Percentiles rank a stretch among this genome's conserved stretches.
phyloP scores from a whole-genome alignment of 208 protist genomes.

The Trypanosoma boissoni region DNA sequence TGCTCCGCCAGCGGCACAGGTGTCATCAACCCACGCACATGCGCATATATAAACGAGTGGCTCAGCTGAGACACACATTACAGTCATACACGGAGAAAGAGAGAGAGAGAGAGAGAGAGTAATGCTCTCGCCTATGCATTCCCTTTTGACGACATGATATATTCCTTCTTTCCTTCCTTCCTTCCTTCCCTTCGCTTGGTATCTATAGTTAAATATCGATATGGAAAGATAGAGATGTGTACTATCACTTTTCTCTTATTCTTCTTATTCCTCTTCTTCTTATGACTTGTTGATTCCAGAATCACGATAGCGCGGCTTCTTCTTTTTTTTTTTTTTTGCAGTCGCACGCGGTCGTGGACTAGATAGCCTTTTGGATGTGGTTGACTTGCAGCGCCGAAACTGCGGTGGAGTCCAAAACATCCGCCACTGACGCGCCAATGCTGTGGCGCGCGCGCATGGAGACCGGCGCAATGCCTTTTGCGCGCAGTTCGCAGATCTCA shows the following conservation, averaged over 20 bases:
- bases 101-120: background rate
- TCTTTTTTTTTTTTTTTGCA: slow-evolving; percentile 1
- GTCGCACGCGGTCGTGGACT: too few species aligned
- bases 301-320: background rate
- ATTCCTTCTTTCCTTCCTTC: slow-evolving; percentile 1
- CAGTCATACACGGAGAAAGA: background rate
- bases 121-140: too few species aligned
- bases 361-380: too few species aligned
- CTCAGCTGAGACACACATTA: slow-evolving; percentile 28
- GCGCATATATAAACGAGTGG: slow-evolving; percentile 52
- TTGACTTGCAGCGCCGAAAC: too few species aligned
- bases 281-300: slow-evolving; percentile 3
- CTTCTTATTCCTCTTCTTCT: background rate
- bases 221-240: background rate
- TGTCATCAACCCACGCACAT: slow-evolving; percentile 44
- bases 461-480: background rate
- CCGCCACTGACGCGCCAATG: too few species aligned
- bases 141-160: too few species aligned
- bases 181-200: background rate
- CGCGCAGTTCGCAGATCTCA: slow-evolving; percentile 5
- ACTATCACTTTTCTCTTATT: background rate
- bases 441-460: too few species aligned
- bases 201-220: too few species aligned
- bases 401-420: too few species aligned
- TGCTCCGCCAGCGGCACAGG: slow-evolving; percentile 42